Conservation (phyloP, 345 rosid species). For the Arabis hirsuta region DNA sequence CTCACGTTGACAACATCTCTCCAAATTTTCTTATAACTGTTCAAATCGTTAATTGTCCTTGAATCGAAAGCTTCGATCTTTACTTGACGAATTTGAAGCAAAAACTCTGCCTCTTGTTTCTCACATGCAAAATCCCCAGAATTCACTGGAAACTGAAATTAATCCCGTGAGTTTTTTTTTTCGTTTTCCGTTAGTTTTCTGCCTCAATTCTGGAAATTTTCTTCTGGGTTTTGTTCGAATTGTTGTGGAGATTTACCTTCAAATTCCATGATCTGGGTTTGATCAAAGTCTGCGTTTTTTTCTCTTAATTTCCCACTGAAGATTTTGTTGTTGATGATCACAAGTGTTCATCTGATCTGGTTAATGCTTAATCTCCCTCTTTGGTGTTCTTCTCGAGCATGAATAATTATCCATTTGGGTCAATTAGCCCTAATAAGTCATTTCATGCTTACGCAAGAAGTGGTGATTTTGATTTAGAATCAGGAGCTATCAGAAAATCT, state of each 20-base stretch:
- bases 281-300: slow-evolving; percentile 35
- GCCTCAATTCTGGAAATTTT: background rate
- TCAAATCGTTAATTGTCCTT: slow-evolving; percentile 27
- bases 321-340: slow-evolving; percentile 35
- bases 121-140: background rate
- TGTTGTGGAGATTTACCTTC: slow-evolving; percentile 8
- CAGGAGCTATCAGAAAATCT: slow-evolving; percentile 60
- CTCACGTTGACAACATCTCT: slow-evolving; percentile 20
- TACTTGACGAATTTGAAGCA: slow-evolving; percentile 1
- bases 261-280: slow-evolving; percentile 30
- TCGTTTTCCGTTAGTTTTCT: background rate
- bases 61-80: slow-evolving; percentile 16
- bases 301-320: slow-evolving; percentile 12
- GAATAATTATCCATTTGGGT: slow-evolving; percentile 58
- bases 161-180: slow-evolving; percentile 34
- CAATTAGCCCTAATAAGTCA: slow-evolving; percentile 50
- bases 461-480: slow-evolving; percentile 80
- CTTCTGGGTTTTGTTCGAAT: slow-evolving; percentile 38
- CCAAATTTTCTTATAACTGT: background rate
- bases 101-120: background rate
- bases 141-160: slow-evolving; percentile 20
- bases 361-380: slow-evolving; percentile 50
- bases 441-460: slow-evolving; percentile 74
- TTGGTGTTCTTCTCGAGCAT: slow-evolving; percentile 42
- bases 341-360: slow-evolving; percentile 43